These are phyloP conservation scores for Ceratobasidium sp. DNA, from an alignment of 1,284 basidiomycete genomes.

Conservation along the genomic window DNA sequence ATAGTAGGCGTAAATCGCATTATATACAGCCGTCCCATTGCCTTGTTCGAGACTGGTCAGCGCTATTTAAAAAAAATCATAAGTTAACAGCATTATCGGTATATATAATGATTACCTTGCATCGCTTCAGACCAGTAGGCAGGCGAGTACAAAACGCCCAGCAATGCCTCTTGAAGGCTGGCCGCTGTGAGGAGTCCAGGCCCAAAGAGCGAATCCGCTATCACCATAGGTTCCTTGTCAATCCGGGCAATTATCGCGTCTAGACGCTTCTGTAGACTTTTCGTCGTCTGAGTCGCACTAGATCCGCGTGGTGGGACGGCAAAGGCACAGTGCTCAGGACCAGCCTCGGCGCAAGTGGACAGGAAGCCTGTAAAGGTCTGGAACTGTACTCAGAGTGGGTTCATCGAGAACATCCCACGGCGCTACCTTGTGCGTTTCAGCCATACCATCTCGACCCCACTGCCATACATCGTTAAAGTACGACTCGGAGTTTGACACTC, in stretches of 20 bases:
- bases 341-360: slow-evolving; percentile 44
- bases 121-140: background rate
- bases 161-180: background rate
- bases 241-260: slow-evolving; percentile 2
- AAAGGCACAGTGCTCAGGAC: slow-evolving; percentile 44
- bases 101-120: background rate
- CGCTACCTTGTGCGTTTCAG: slow-evolving; percentile 49
- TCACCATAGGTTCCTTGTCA: background rate
- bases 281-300: background rate
- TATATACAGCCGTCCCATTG: slow-evolving; percentile 2
- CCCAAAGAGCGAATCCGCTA: slow-evolving; percentile 13
- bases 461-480: slow-evolving; percentile 49
- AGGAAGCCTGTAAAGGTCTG: slow-evolving; percentile 45
- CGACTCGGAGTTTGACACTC: slow-evolving; percentile 47
- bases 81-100: slow-evolving; percentile 45
- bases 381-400: background rate
- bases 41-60: slow-evolving; percentile 16
- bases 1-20: background rate
- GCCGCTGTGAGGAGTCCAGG: slow-evolving; percentile 26
- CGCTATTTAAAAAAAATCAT: background rate
- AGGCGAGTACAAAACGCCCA: slow-evolving; percentile 5
- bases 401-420: no score
- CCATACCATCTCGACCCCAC: slow-evolving; percentile 49
- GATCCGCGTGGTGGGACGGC: background rate
- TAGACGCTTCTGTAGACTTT: slow-evolving; percentile 28